Evolutionary conservation across 768 basidiomycete genomes (phyloP).

Genomic region (Termitomyces sp.): DNA sequence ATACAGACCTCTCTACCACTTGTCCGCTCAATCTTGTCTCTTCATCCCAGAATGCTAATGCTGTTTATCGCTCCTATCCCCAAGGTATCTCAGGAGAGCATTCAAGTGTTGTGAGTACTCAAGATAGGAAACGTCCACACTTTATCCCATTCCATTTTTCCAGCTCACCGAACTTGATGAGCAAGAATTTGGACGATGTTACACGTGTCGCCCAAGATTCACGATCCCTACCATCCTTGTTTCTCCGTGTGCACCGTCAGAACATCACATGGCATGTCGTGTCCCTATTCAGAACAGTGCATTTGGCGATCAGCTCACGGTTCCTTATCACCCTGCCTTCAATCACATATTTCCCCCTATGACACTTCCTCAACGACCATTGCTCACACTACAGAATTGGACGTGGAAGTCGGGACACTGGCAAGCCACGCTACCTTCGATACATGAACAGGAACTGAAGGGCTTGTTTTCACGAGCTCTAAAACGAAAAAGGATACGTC

Average conservation of each 20-base stretch:
- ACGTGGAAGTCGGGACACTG: conserved; percentile 41
- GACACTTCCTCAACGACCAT: background rate
- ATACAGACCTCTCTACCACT: background rate
- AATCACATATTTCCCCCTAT: conserved; percentile 43
- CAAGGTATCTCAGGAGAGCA: background rate
- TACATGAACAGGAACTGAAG: conserved; percentile 38
- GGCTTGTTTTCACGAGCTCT: conserved; percentile 35
- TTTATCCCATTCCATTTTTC: background rate
- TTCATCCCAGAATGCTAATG: background rate
- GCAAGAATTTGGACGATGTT: conserved; percentile 13
- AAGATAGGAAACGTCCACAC: background rate
- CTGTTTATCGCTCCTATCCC: background rate
- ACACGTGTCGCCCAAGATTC: conserved; percentile 21
- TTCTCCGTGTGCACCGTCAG: conserved; percentile 36
- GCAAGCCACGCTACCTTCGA: conserved; percentile 39
- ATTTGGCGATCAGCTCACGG: conserved; percentile 43
- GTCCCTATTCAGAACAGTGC: conserved; percentile 51
- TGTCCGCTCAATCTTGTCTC: background rate
- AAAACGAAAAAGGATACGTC: conserved; percentile 12
- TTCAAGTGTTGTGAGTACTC: background rate
- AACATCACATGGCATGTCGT: conserved; percentile 34
- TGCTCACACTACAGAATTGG: background rate
- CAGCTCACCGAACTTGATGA: background rate
- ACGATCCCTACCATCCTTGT: conserved; percentile 45
- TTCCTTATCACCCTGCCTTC: conserved; percentile 40